Percentiles rank a stretch among this genome's conserved stretches.
Conservation (phyloP, 257 asterid species). For the Solanum ossicruentum region DNA sequence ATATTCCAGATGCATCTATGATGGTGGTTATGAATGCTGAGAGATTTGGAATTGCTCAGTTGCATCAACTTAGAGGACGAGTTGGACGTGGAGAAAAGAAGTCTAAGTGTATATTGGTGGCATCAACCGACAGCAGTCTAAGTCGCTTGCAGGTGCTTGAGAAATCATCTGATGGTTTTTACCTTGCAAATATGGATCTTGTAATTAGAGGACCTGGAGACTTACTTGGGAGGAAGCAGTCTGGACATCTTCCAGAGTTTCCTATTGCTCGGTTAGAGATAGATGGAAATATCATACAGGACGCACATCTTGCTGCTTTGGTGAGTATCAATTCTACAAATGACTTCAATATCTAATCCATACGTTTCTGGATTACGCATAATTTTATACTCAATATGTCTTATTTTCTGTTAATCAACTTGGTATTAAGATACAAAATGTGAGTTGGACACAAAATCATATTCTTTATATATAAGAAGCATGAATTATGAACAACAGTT, state of each 20-base stretch:
- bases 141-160: conserved; percentile 71
- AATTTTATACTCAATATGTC: background rate
- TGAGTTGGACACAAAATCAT: background rate
- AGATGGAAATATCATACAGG: conserved; percentile 80
- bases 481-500: background rate
- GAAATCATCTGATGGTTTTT: conserved; percentile 68
- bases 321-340: conserved; percentile 22
- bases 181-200: conserved; percentile 92
- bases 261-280: conserved; percentile 86
- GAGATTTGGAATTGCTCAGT: conserved; percentile 84
- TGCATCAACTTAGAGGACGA: conserved; percentile 91
- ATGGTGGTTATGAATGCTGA: conserved; percentile 98
- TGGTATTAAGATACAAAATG: background rate
- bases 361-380: background rate
- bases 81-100: conserved; percentile 89
- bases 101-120: conserved; percentile 58
- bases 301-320: conserved; percentile 86
- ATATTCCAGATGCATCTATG: conserved; percentile 93
- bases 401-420: background rate
- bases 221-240: conserved; percentile 87
- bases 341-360: background rate
- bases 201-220: conserved; percentile 91
- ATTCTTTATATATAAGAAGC: background rate
- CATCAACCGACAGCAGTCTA: conserved; percentile 47
- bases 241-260: conserved; percentile 91